Conservation (phyloP, 441 rosid species). For the Theobroma grandiflorum region DNA sequence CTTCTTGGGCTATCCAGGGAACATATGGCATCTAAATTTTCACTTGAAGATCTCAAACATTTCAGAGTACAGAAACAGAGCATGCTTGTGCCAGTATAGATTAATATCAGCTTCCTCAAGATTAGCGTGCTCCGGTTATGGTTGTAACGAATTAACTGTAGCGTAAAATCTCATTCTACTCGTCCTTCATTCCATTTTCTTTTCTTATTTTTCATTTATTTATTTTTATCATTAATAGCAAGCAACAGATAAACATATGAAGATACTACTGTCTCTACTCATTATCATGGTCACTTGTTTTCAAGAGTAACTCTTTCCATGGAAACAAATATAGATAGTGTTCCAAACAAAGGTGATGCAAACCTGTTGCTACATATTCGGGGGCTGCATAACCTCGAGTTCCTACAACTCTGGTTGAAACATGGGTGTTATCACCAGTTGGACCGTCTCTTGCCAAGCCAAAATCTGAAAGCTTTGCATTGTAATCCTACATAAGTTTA, state of each 20-base stretch:
- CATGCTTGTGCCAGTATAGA: background rate
- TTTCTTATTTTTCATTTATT: background rate
- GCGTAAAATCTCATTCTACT: background rate
- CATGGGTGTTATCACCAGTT: constrained; percentile 88
- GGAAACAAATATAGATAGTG: background rate
- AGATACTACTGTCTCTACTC: background rate
- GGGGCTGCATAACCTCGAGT: constrained; percentile 93
- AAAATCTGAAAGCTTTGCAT: constrained; percentile 90
- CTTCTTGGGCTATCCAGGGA: background rate
- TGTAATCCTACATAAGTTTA: constrained; percentile 57
- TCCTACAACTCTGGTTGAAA: constrained; percentile 83
- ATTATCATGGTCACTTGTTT: background rate
- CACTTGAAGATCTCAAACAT: background rate
- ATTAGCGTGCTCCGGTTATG: background rate
- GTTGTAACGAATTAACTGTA: background rate
- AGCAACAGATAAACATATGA: background rate
- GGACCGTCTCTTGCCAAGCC: constrained; percentile 93
- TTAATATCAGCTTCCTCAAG: background rate
- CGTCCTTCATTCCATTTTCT: background rate
- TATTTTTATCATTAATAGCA: background rate
- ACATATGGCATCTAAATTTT: background rate
- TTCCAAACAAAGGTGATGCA: constrained; percentile 20
- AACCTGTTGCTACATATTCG: constrained; percentile 86
- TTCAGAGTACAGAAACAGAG: background rate
- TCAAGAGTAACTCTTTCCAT: background rate